Conservation (phyloP, 352 stramenopile species). For the Phytophthora hybrid region DNA sequence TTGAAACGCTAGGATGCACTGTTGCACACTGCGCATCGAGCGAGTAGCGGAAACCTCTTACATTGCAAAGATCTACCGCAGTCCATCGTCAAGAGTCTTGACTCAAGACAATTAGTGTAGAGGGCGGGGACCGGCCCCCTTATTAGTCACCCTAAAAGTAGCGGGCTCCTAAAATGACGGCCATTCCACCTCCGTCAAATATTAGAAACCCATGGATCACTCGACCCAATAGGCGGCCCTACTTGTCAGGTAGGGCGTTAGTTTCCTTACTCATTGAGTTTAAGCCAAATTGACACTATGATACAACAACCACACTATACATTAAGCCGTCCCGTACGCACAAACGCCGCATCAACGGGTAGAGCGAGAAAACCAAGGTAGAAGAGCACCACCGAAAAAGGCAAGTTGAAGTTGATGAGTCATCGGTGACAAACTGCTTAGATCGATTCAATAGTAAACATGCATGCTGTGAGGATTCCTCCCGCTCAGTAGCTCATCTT, state of each 20-base stretch:
- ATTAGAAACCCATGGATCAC: conserved; percentile 66
- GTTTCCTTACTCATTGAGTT: conserved; percentile 95
- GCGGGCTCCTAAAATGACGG: conserved; percentile 41
- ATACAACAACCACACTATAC: not conserved
- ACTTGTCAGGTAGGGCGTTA: conserved; percentile 91
- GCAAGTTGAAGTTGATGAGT: conserved; percentile 35
- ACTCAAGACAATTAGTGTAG: no score
- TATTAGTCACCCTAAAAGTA: conserved; percentile 59
- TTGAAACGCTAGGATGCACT: not conserved
- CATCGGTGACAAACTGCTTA: conserved; percentile 8
- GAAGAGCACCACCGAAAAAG: not conserved
- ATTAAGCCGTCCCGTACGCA: conserved; percentile 3
- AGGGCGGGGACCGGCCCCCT: conserved; percentile 62
- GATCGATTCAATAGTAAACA: not conserved
- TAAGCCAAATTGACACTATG: conserved; percentile 58
- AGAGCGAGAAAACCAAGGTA: not conserved
- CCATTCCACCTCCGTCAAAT: conserved; percentile 88
- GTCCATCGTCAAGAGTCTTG: not conserved
- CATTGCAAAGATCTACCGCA: not conserved
- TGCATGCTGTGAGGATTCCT: not conserved
- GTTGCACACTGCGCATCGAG: not conserved
- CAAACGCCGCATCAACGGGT: conserved; percentile 3
- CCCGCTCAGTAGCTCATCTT: conserved; percentile 83
- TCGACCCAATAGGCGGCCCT: conserved; percentile 59
- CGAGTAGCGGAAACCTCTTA: not conserved